These are phyloP conservation scores for Croton laevigatus DNA, from an alignment of 441 rosid genomes.

Conservation along the genomic window DNA sequence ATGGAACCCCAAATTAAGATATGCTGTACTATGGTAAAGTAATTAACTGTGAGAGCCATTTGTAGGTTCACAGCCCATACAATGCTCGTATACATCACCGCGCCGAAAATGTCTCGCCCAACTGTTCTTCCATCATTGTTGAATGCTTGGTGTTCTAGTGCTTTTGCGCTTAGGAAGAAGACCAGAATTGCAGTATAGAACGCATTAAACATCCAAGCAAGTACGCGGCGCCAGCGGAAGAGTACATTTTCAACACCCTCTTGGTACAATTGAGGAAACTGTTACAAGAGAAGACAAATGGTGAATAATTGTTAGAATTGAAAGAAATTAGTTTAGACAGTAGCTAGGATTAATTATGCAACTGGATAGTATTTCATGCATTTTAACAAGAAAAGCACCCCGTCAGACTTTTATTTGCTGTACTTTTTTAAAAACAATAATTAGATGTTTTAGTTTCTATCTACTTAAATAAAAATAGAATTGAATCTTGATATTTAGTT, in stretches of 20 bases:
- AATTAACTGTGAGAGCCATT: conserved; percentile 72
- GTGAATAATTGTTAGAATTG: conserved; percentile 3
- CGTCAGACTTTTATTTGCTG: not conserved
- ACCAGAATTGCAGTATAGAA: conserved; percentile 50
- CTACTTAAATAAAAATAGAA: not conserved
- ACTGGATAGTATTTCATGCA: not conserved
- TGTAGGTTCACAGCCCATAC: conserved; percentile 90
- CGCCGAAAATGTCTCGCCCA: conserved; percentile 69
- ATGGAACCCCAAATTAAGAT: conserved; percentile 79
- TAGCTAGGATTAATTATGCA: not conserved
- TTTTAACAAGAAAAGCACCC: not conserved
- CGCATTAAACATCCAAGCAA: conserved; percentile 77
- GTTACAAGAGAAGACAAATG: conserved; percentile 24
- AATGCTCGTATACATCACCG: conserved; percentile 78
- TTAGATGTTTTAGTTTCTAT: not conserved
- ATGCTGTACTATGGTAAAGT: conserved; percentile 80
- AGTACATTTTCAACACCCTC: conserved; percentile 81
- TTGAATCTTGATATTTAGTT: not conserved
- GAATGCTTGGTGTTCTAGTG: conserved; percentile 67
- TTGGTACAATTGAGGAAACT: conserved; percentile 91
- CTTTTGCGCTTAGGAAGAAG: conserved; percentile 70
- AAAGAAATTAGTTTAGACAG: not conserved
- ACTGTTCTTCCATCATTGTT: conserved; percentile 67
- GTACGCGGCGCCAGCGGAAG: conserved; percentile 74
- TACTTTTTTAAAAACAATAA: not conserved